Conservation (phyloP, 768 basidiomycete species). For the Cystobasidium ongulense region DNA sequence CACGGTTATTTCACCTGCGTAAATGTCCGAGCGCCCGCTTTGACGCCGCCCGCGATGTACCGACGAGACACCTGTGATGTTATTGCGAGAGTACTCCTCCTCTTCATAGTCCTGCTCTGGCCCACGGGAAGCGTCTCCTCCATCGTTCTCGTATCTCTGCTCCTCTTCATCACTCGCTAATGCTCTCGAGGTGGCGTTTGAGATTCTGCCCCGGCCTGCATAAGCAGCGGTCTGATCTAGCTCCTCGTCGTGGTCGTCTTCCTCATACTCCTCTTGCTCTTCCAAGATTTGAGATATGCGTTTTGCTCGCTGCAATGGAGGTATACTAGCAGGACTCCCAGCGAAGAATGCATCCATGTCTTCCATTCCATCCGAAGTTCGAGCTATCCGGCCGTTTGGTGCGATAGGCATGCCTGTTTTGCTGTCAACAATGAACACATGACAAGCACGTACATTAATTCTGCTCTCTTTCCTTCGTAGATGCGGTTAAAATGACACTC, state of each 20-base stretch:
- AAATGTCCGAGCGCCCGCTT: neutral
- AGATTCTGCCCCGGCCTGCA: neutral
- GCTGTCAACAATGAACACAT: neutral
- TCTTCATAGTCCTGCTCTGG: slow-evolving; percentile 36
- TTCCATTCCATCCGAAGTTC: slow-evolving; percentile 23
- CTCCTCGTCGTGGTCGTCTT: slow-evolving; percentile 20
- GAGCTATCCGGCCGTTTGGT: neutral
- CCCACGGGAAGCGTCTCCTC: neutral
- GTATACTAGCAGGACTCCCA: neutral
- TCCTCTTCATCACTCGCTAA: slow-evolving; percentile 27
- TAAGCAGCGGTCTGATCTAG: slow-evolving; percentile 16
- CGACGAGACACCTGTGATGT: neutral
- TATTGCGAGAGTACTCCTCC: slow-evolving; percentile 25
- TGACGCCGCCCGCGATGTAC: neutral
- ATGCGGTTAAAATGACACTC: neutral
- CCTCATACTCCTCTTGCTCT: slow-evolving; percentile 15
- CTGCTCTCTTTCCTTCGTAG: neutral
- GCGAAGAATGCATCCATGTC: slow-evolving; percentile 24
- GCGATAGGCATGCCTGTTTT: slow-evolving; percentile 25
- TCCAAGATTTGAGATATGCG: neutral
- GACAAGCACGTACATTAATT: neutral
- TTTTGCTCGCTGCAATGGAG: slow-evolving; percentile 1
- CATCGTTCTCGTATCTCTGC: slow-evolving; percentile 5
- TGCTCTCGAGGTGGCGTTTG: slow-evolving; percentile 31
- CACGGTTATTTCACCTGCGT: neutral